A percentile compares a stretch with the other conserved stretches of the same genome.
phyloP scores from a whole-genome alignment of 1,284 basidiomycete species.

The Xerocomus minutiporus region DNA sequence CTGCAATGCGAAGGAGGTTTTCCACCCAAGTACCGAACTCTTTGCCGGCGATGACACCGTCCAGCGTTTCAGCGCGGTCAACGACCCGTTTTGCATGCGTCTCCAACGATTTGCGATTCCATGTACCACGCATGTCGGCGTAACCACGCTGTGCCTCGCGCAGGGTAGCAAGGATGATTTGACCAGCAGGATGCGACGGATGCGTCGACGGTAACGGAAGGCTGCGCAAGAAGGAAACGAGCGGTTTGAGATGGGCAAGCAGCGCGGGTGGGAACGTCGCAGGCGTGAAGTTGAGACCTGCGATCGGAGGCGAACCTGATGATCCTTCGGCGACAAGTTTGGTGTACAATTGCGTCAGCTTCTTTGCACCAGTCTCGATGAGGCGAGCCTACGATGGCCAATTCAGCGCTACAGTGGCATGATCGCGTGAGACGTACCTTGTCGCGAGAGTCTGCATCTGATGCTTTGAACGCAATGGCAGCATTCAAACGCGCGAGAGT shows the following conservation, averaged over 20 bases:
- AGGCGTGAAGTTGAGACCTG: slow-evolving; percentile 52
- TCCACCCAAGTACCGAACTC: slow-evolving; percentile 66
- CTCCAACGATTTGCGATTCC: slow-evolving; percentile 70
- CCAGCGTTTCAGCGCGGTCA: slow-evolving; percentile 61
- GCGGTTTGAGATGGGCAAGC: slow-evolving; percentile 51
- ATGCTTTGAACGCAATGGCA: slow-evolving; percentile 69
- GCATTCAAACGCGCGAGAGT: slow-evolving; percentile 72
- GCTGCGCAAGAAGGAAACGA: slow-evolving; percentile 64
- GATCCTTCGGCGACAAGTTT: slow-evolving; percentile 78
- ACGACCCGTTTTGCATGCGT: slow-evolving; percentile 61
- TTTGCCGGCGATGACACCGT: slow-evolving; percentile 56
- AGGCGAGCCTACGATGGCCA: slow-evolving; percentile 52
- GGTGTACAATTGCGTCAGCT: slow-evolving; percentile 72
- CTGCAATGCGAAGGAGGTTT: slow-evolving; percentile 54
- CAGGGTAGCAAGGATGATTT: slow-evolving; percentile 56
- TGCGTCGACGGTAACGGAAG: slow-evolving; percentile 72
- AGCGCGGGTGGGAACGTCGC: slow-evolving; percentile 52
- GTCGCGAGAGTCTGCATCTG: slow-evolving; percentile 54
- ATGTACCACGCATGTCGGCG: slow-evolving; percentile 76
- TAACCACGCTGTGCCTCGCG: slow-evolving; percentile 75
- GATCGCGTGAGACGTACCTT: slow-evolving; percentile 38
- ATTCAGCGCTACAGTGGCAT: neutral
- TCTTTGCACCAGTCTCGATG: slow-evolving; percentile 75
- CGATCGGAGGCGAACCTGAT: slow-evolving; percentile 57
- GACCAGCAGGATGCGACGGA: slow-evolving; percentile 70